Evolutionary conservation across 2,329 filamentous ascomycete species (phyloP), one percentile per base, ranked within the genome.

Genomic region (Aureobasidium sp.): DNA sequence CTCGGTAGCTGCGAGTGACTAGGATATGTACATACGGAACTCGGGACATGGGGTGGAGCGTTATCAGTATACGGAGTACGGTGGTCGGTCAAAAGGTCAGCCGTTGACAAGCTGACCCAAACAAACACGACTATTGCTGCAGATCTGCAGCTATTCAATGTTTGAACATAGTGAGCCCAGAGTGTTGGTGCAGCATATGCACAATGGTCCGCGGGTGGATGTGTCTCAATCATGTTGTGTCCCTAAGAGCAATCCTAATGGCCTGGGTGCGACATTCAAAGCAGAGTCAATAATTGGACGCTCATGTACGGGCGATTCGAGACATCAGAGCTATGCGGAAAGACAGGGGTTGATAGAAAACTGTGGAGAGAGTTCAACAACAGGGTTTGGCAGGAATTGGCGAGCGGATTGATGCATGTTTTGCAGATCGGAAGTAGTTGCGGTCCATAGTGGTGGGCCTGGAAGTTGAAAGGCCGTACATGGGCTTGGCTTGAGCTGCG

Each of bases 91-190:
- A 58, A 39, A 48, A 58, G 42, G 42, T 10, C 41, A n/a, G 16
- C 37, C 41, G 42, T 58, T 58, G n/a, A 48, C 29, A 44, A 54
- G 52, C 29, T 57, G 53, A 16, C 15, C n/a, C 36, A 45, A 16
- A 42, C 25, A 2, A 32, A 45, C 9, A 41, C 29, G 36, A 36
- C 39, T 57, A 57, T 57, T 57, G 53, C 44, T 58, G 54, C 54
- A 39, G 54, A 58, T 57, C 54, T 57, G 53, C 41, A 57, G 53
- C 39, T 34, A 45, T 45, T 25, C 36, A 29, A 45, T 57, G 29
- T 30, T 45, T 45, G 39, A 45, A 25, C 53, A 34, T n/a, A 42
- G 50, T n/a, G 32, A 44, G n/a, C 32, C 42, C 54, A 13, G 13
- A 29, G 27, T 30, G 30, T 25, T 47, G 32, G 42, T 37, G 21